Evolutionary conservation across 805 yeast species (phyloP).

Genomic region (Zygosaccharomyces bisporus): DNA sequence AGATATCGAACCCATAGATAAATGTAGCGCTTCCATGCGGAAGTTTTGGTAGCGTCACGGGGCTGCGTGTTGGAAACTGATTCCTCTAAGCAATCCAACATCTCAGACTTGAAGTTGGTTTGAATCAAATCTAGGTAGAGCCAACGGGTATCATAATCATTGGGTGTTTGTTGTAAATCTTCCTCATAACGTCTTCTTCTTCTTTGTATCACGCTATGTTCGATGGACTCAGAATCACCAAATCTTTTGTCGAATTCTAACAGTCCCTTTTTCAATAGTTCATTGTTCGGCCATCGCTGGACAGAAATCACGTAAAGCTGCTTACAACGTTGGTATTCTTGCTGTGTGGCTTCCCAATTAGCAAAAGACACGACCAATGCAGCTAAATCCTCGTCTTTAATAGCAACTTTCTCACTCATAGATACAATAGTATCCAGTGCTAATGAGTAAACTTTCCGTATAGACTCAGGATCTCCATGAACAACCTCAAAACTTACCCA

Average conservation of each 20-base stretch:
- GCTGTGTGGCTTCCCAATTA: slow-evolving; percentile 59
- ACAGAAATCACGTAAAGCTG: slow-evolving; percentile 53
- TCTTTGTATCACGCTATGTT: slow-evolving; percentile 48
- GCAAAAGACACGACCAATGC: slow-evolving; percentile 49
- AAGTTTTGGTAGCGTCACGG: slow-evolving; percentile 36
- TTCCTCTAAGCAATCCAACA: slow-evolving; percentile 14
- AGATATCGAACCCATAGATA: slow-evolving; percentile 68
- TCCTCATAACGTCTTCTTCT: slow-evolving; percentile 55
- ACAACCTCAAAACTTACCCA: slow-evolving; percentile 73
- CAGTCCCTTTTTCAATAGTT: slow-evolving; percentile 40
- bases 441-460: slow-evolving; percentile 61
- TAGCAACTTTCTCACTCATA: slow-evolving; percentile 18
- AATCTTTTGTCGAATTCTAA: slow-evolving; percentile 61
- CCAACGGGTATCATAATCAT: slow-evolving; percentile 84
- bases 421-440: slow-evolving; percentile 54
- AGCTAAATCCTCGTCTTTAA: slow-evolving; percentile 37
- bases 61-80: slow-evolving; percentile 24
- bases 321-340: slow-evolving; percentile 61
- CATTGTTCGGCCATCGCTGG: slow-evolving; percentile 41
- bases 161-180: slow-evolving; percentile 43
- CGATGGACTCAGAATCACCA: slow-evolving; percentile 55
- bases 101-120: slow-evolving; percentile 30
- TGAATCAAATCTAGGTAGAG: slow-evolving; percentile 52
- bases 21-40: slow-evolving; percentile 66
- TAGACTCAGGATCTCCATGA: slow-evolving; percentile 43